These are phyloP conservation scores for Volvox africanus DNA, from an alignment of 139 green algal genomes.

Conservation along the genomic window DNA sequence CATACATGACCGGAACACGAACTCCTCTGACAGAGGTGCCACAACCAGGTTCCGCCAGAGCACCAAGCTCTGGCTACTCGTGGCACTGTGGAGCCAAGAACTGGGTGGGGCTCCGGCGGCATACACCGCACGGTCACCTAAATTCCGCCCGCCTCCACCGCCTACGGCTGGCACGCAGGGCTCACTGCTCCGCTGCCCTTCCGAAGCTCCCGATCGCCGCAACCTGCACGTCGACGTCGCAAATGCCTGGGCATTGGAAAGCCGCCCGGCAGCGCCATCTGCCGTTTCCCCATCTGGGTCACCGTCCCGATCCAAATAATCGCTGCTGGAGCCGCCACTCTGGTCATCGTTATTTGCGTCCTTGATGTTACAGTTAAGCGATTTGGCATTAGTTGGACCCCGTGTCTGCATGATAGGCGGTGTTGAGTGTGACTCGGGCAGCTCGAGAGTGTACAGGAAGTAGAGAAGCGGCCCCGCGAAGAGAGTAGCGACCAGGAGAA, in stretches of 20 bases:
- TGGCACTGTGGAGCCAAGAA: background rate
- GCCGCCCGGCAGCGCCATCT: too few relatives aligned
- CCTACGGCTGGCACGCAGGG: background rate
- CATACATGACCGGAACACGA: slow-evolving; percentile 85
- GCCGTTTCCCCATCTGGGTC: too few relatives aligned
- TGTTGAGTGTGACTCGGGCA: background rate
- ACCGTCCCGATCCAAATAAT: too few relatives aligned
- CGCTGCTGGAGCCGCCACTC: too few relatives aligned
- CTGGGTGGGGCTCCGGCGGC: too few relatives aligned
- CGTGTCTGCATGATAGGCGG: too few relatives aligned
- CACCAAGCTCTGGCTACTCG: background rate
- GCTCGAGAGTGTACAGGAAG: background rate
- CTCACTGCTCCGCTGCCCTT: background rate
- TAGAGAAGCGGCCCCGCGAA: slow-evolving; percentile 65
- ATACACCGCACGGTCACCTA: background rate
- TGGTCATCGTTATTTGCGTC: too few relatives aligned
- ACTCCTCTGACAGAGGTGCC: slow-evolving; percentile 87
- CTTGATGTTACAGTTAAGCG: too few relatives aligned
- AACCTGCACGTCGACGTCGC: too few relatives aligned
- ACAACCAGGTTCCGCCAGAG: slow-evolving; percentile 52
- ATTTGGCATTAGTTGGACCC: too few relatives aligned
- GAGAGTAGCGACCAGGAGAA: slow-evolving; percentile 62
- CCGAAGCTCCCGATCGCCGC: background rate
- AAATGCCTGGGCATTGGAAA: too few relatives aligned
- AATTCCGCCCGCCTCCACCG: background rate